phyloP scores from a whole-genome alignment of 768 basidiomycete genomes.

The Tephrocybe sp. region DNA sequence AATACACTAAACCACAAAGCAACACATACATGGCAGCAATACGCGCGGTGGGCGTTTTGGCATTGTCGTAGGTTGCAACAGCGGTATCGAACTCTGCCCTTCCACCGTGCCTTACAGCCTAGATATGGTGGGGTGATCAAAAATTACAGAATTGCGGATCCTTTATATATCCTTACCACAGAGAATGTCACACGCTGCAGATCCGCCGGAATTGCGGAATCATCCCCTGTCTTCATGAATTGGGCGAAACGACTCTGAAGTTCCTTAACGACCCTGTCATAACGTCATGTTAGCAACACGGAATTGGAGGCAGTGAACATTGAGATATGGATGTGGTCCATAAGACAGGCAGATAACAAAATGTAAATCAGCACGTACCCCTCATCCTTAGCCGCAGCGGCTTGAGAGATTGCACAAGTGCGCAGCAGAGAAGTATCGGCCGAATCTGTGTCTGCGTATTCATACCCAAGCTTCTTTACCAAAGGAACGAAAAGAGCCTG shows the following conservation, averaged over 20 bases:
- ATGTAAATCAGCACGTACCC: constrained; percentile 17
- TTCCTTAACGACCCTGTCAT: constrained; percentile 67
- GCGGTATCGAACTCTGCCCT: constrained; percentile 71
- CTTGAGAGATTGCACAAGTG: constrained; percentile 64
- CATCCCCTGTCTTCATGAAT: constrained; percentile 70
- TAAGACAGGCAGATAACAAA: background rate
- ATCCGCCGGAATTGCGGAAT: constrained; percentile 78
- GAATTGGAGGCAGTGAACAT: background rate
- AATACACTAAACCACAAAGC: background rate
- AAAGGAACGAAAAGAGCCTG: constrained; percentile 72
- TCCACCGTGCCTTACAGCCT: constrained; percentile 78
- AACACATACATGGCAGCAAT: constrained; percentile 63
- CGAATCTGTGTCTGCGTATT: constrained; percentile 63
- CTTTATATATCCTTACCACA: constrained; percentile 35
- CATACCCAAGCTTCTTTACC: constrained; percentile 76
- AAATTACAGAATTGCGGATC: background rate
- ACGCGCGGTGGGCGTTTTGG: constrained; percentile 70
- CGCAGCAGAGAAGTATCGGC: constrained; percentile 70
- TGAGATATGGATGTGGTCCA: background rate
- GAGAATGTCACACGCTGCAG: constrained; percentile 56
- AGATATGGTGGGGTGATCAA: constrained; percentile 3
- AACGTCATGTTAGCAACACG: constrained; percentile 1
- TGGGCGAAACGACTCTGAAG: constrained; percentile 66
- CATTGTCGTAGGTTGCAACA: constrained; percentile 64
- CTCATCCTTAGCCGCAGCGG: constrained; percentile 27